Conservation (phyloP, 352 stramenopile genomes). For the Synura sp. region DNA sequence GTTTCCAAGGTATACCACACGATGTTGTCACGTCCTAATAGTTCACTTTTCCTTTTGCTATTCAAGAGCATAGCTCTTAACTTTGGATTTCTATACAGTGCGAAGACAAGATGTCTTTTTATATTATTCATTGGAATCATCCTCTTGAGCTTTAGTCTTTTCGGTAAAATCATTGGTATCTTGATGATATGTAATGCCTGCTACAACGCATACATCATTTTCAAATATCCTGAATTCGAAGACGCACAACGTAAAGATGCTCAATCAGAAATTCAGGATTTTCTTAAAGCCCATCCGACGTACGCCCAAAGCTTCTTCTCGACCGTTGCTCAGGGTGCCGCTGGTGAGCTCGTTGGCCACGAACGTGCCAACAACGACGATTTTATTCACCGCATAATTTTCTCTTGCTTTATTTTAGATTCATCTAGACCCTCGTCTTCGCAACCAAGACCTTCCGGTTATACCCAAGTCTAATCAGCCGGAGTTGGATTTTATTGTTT, state of each 20-base stretch:
- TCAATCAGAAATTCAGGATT: slow-evolving; percentile 28
- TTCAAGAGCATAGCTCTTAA: slow-evolving; percentile 52
- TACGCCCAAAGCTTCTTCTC: background rate
- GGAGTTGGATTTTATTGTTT: too few relatives aligned
- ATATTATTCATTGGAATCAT: slow-evolving; percentile 50
- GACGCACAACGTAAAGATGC: slow-evolving; percentile 6
- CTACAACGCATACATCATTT: slow-evolving; percentile 52
- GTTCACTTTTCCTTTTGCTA: too few relatives aligned
- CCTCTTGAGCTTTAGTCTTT: slow-evolving; percentile 48
- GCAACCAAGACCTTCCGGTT: too few relatives aligned
- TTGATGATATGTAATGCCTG: slow-evolving; percentile 49
- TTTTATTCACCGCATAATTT: too few relatives aligned
- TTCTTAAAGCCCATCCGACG: background rate
- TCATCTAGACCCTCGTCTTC: too few relatives aligned
- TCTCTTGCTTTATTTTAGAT: too few relatives aligned
- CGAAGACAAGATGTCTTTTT: slow-evolving; percentile 50
- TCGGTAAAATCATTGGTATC: slow-evolving; percentile 44
- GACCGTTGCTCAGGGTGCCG: background rate
- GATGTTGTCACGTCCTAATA: too few relatives aligned
- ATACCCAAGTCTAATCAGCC: too few relatives aligned
- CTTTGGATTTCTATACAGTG: slow-evolving; percentile 55
- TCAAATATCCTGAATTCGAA: slow-evolving; percentile 44
- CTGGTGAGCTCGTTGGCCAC: too few relatives aligned
- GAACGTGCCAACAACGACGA: too few relatives aligned
- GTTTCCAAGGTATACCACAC: slow-evolving; percentile 50